Evolutionary conservation across 169 alveolate species (phyloP).

Genomic region (Plasmodium adleri): DNA sequence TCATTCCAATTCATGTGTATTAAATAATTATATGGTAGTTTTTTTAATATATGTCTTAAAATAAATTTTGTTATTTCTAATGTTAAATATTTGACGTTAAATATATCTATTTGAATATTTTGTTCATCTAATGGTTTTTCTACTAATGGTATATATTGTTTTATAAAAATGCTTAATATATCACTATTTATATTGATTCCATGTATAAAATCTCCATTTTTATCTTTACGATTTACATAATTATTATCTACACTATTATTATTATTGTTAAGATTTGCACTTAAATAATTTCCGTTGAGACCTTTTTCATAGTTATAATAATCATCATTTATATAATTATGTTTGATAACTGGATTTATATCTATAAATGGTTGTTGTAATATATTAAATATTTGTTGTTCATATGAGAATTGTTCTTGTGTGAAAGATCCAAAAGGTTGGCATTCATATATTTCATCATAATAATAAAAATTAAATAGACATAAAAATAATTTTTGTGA

Average conservation of each 20-base stretch:
- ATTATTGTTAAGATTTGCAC: too few species aligned
- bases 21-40: constrained; percentile 26
- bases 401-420: constrained; percentile 3
- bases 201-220: too few species aligned
- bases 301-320: constrained; percentile 13
- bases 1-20: neutral
- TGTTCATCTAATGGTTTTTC: constrained; percentile 2
- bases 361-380: constrained; percentile 40
- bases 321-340: constrained; percentile 1
- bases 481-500: constrained; percentile 10
- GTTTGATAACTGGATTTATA: neutral
- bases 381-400: constrained; percentile 21
- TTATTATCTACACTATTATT: neutral
- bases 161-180: neutral
- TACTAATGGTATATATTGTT: constrained; percentile 18
- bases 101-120: neutral
- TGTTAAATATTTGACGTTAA: constrained; percentile 29
- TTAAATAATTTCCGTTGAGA: too few species aligned
- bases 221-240: too few species aligned
- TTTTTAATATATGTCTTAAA: constrained; percentile 6
- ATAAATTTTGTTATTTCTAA: constrained; percentile 37
- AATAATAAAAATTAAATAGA: constrained; percentile 29
- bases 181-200: neutral
- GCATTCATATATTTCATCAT: constrained; percentile 12
- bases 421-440: constrained; percentile 15